These are phyloP conservation scores for Penicillium sp. DNA, from an alignment of 2,329 filamentous ascomycete genomes.

Conservation along the genomic window DNA sequence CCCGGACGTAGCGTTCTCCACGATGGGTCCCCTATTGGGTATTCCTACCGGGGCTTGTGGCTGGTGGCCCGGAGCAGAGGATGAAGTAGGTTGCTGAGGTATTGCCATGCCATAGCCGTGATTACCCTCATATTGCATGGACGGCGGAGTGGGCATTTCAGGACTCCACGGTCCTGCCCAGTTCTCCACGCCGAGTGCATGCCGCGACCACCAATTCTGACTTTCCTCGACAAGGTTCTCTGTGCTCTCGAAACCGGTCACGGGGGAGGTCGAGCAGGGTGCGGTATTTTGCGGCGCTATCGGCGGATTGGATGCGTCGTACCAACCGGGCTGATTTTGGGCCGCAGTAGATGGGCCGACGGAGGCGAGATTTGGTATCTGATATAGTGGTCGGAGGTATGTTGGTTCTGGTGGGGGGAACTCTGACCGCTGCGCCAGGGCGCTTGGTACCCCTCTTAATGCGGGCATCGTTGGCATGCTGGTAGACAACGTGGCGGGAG, in stretches of 20 bases:
- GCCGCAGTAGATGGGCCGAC: conserved; percentile 16
- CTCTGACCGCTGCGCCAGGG: conserved; percentile 21
- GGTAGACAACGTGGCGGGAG: conserved; percentile 14
- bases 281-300: conserved; percentile 19
- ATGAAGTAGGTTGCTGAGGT: conserved; percentile 6
- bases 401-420: conserved; percentile 34
- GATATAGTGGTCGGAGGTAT: conserved; percentile 32
- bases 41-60: conserved; percentile 1
- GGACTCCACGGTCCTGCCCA: conserved; percentile 49
- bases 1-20: conserved; percentile 1
- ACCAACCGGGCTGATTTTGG: conserved; percentile 35
- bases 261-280: conserved; percentile 36
- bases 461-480: conserved; percentile 24
- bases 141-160: conserved; percentile 16
- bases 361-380: conserved; percentile 12
- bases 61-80: conserved; percentile 6
- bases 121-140: conserved; percentile 11
- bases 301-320: conserved; percentile 15
- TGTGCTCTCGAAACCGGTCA: conserved; percentile 60
- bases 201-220: conserved; percentile 65
- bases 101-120: conserved; percentile 9
- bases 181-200: conserved; percentile 64
- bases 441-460: conserved; percentile 19
- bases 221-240: conserved; percentile 64
- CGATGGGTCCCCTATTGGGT: not conserved